A percentile compares a stretch with the other conserved stretches of the same genome.
Conservation (phyloP, 2,329 filamentous ascomycete genomes). For the Trichoderma pleuroti region DNA sequence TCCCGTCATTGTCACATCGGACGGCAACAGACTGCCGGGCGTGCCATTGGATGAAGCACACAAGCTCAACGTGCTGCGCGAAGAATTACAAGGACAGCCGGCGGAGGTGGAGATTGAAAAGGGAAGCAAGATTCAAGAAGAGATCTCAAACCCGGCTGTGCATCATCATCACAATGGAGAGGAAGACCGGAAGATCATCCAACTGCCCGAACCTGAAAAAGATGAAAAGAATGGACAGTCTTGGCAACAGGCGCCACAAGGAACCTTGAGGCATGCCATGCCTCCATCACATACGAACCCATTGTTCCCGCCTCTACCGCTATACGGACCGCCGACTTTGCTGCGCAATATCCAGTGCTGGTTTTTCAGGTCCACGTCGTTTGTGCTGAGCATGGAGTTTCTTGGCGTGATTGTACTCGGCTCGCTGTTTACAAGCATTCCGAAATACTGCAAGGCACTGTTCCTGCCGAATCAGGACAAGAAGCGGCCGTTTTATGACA, state of each 20-base stretch:
- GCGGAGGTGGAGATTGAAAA: conserved; percentile 28
- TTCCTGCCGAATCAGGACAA: conserved; percentile 58
- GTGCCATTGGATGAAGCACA: conserved; percentile 68
- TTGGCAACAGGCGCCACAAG: conserved; percentile 44
- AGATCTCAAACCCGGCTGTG: conserved; percentile 27
- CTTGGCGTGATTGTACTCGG: conserved; percentile 72
- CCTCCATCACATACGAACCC: conserved; percentile 71
- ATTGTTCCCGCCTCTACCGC: conserved; percentile 77
- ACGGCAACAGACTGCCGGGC: conserved; percentile 63
- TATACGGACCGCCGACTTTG: conserved; percentile 72
- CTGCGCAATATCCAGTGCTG: conserved; percentile 63
- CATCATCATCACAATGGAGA: conserved; percentile 35
- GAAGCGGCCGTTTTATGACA: conserved; percentile 65
- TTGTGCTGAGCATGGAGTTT: conserved; percentile 74
- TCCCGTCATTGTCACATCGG: conserved; percentile 65
- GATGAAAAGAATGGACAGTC: conserved; percentile 32
- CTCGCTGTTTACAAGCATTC: conserved; percentile 65
- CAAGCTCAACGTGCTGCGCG: conserved; percentile 63
- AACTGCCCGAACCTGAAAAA: conserved; percentile 25
- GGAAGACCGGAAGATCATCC: conserved; percentile 25
- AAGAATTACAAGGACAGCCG: conserved; percentile 39
- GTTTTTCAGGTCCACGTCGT: conserved; percentile 64
- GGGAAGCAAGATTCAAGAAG: conserved; percentile 27
- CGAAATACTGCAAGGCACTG: conserved; percentile 45
- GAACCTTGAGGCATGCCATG: conserved; percentile 45